A percentile compares a stretch with the other conserved stretches of the same genome.
Conservation (phyloP, 345 rosid species). For the Combretum micranthum region DNA sequence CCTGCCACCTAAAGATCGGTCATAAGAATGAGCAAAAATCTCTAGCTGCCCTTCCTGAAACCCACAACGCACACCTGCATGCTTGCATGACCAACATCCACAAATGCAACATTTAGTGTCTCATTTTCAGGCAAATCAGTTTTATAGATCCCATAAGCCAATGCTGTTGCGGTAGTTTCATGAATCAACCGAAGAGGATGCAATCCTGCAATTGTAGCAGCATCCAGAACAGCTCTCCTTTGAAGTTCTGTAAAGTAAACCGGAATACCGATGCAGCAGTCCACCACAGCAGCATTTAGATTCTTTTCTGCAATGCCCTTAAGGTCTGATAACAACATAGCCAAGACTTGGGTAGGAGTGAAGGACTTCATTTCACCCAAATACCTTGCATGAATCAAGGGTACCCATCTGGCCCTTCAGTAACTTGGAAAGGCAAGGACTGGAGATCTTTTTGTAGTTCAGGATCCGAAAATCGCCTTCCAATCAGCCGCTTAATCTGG, state of each 20-base stretch:
- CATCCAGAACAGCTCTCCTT: constrained; percentile 91
- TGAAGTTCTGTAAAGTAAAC: constrained; percentile 88
- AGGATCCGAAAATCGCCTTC: constrained; percentile 73
- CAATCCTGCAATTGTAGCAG: constrained; percentile 91
- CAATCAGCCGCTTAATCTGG: constrained; percentile 56
- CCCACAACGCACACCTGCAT: constrained; percentile 97
- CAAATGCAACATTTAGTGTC: constrained; percentile 78
- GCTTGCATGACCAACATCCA: constrained; percentile 87
- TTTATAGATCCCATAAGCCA: constrained; percentile 97
- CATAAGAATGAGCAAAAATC: constrained; percentile 71
- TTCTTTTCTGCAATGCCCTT: constrained; percentile 87
- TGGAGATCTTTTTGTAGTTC: constrained; percentile 85
- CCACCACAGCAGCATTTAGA: constrained; percentile 78
- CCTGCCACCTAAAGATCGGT: constrained; percentile 81
- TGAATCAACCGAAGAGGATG: constrained; percentile 81
- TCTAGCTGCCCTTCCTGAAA: constrained; percentile 85
- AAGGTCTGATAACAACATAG: constrained; percentile 78
- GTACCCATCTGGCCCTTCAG: constrained; percentile 90
- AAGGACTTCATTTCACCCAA: constrained; percentile 71
- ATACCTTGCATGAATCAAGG: constrained; percentile 76
- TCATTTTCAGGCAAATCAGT: constrained; percentile 90
- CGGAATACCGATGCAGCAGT: constrained; percentile 96
- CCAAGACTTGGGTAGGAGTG: constrained; percentile 89
- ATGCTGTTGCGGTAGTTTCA: constrained; percentile 91
- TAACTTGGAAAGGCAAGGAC: constrained; percentile 58